Evolutionary conservation across 495 filamentous ascomycete species (phyloP).

Genomic region (Penicillium egyptiacum): DNA sequence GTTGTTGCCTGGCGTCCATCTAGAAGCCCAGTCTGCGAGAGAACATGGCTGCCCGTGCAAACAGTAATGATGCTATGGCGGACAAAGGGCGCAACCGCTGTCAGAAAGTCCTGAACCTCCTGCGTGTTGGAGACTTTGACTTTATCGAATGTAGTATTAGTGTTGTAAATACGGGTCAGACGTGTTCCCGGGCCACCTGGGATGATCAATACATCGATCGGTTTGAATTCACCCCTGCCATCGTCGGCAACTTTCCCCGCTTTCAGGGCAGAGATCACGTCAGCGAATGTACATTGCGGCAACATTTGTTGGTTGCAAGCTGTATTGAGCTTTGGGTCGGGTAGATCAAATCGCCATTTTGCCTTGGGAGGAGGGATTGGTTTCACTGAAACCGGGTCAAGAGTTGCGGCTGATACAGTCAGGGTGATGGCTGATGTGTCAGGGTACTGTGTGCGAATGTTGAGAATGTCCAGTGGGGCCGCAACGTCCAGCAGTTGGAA

Average conservation of each 20-base stretch:
- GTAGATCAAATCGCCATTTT: conserved; percentile 6
- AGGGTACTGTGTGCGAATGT: conserved; percentile 7
- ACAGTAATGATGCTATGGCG: conserved; percentile 14
- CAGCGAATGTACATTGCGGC: conserved; percentile 10
- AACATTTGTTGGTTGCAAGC: conserved; percentile 11
- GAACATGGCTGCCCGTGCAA: conserved; percentile 8
- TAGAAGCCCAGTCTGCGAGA: conserved; percentile 9
- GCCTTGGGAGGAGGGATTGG: conserved; percentile 3
- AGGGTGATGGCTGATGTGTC: conserved; percentile 9
- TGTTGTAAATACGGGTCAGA: conserved; percentile 7
- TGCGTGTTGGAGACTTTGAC: conserved; percentile 7
- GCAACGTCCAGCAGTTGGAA: conserved; percentile 11
- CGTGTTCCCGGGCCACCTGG: conserved; percentile 9
- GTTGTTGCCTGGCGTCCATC: conserved; percentile 2
- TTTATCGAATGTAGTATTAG: background rate
- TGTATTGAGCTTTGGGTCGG: background rate
- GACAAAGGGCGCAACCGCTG: conserved; percentile 6
- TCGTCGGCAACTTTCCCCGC: background rate
- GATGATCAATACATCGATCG: conserved; percentile 12
- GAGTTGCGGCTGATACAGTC: conserved; percentile 10
- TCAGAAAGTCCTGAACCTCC: conserved; percentile 7
- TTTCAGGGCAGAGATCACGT: conserved; percentile 8
- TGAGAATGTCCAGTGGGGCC: conserved; percentile 13
- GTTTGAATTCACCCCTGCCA: conserved; percentile 1
- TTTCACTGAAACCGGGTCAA: conserved; percentile 12